Conservation (phyloP, 2,329 filamentous ascomycete species). For the Tolypocladium paradoxum region DNA sequence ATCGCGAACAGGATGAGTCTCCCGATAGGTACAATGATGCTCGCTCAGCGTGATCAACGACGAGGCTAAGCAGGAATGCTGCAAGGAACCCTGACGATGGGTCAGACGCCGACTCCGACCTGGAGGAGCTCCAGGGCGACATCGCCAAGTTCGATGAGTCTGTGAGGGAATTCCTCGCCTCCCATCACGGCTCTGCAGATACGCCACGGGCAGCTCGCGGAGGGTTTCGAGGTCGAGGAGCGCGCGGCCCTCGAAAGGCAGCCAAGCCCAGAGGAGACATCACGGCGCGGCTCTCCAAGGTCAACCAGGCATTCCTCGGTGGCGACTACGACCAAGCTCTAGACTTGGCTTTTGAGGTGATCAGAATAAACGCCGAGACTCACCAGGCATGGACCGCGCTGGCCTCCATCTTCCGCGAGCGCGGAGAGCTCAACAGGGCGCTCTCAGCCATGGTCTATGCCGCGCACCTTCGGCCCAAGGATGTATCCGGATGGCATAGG, state of each 20-base stretch:
- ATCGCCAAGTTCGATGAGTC: constrained; percentile 32
- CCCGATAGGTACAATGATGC: neutral
- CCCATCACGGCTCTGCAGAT: constrained; percentile 20
- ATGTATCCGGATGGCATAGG: constrained; percentile 47
- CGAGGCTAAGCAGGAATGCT: constrained; percentile 1
- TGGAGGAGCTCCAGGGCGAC: constrained; percentile 31
- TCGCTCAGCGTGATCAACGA: neutral
- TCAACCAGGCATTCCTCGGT: constrained; percentile 56
- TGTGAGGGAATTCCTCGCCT: constrained; percentile 28
- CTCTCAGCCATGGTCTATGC: constrained; percentile 51
- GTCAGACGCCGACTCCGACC: constrained; percentile 33
- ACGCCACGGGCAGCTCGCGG: constrained; percentile 9
- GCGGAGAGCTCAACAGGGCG: constrained; percentile 44
- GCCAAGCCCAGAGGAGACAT: constrained; percentile 63
- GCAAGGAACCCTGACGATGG: constrained; percentile 12
- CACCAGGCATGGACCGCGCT: constrained; percentile 55
- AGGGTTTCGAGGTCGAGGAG: constrained; percentile 15
- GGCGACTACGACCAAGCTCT: constrained; percentile 50
- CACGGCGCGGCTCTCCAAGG: constrained; percentile 53
- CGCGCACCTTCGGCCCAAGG: constrained; percentile 51
- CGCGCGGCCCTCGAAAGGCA: constrained; percentile 43
- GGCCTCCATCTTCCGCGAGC: constrained; percentile 49
- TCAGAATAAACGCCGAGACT: constrained; percentile 58
- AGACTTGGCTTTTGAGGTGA: constrained; percentile 49
- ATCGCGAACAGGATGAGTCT: neutral